Base-by-base conservation (phyloP, 352 stramenopile species). In the Phytopythium aichiense region DNA sequence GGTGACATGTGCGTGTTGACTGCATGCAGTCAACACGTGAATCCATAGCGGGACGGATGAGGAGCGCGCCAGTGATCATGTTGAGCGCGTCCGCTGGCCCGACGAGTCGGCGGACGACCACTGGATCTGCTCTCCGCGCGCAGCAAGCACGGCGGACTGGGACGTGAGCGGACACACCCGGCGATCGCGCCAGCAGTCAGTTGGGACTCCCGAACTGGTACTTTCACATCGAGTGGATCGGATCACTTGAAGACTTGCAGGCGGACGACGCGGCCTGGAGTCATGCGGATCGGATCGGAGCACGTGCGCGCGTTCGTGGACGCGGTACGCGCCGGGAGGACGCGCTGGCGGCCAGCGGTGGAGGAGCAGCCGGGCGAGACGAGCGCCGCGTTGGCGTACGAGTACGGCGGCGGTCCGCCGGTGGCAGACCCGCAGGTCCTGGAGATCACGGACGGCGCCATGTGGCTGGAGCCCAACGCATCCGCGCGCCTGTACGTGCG, bases 401-500 rank as follows among this genome's bases (percentile, higher is more conserved):
- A 50, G 8, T 60, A 52, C 42, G 55, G 55, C 55, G 55, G 55
- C 40, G 55, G 55, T 16, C 37, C 38, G 25, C 40, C 28, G 5
- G 55, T 60, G 16, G 55, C 55, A 2, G 23, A 37, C 4, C 55
- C 55, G 40, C 25, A 60, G 18, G 55, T 60, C 15, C 55, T 60
- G n/a, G 55, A 28, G 55, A 16, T 60, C 22, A 22, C 54, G 38
- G 55, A 37, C 11, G 55, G 38, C 35, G 55, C 7, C 7, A 13
- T 5, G 55, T 60, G 55, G 55, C 55, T 60, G 1, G 55, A 60
- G 40, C 28, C 55, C 0, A 20, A 20, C 7, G 55, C 55, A 18
- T 18, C 56, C 2, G 62, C 64, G 35, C 52, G 57, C 31, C 15
- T 74, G 64, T 74, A 69, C 30, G 60, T 74, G 16, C 68, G 64